phyloP scores from a whole-genome alignment of 495 filamentous ascomycete species.

The Oidiodendron maius region DNA sequence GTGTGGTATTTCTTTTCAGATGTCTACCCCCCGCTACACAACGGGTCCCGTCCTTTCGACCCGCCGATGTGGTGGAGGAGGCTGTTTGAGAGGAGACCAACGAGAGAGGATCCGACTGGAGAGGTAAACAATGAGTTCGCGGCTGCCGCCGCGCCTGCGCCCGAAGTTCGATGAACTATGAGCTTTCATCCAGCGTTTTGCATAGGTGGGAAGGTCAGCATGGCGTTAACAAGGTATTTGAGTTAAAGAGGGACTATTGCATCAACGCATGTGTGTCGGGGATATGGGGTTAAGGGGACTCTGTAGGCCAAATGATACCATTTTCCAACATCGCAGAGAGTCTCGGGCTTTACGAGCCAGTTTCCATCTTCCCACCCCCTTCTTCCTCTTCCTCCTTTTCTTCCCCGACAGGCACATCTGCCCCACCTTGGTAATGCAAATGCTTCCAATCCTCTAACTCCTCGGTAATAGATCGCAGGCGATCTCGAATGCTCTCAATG shows the following conservation, averaged over 20 bases:
- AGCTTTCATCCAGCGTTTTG: neutral
- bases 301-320: conserved; percentile 16
- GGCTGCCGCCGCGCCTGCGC: conserved; percentile 33
- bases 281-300: neutral
- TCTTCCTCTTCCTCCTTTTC: conserved; percentile 23
- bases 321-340: conserved; percentile 2
- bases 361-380: conserved; percentile 13
- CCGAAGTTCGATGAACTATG: conserved; percentile 25
- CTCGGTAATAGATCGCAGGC: conserved; percentile 83
- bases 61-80: conserved; percentile 89
- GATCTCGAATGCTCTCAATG: conserved; percentile 89
- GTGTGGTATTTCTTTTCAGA: conserved; percentile 98
- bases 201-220: conserved; percentile 16
- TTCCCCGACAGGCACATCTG: conserved; percentile 24
- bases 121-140: conserved; percentile 47
- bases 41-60: conserved; percentile 80
- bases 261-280: neutral
- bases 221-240: too few species aligned
- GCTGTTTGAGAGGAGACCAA: conserved; percentile 60
- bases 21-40: conserved; percentile 87
- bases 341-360: neutral
- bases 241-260: too few species aligned
- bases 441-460: conserved; percentile 92
- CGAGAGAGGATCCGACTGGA: conserved; percentile 39
- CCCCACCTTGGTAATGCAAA: conserved; percentile 51